Percentiles rank a stretch among this genome's conserved stretches.
Evolutionary conservation across 306 rosid genomes (phyloP).

Genomic region (Rosa lucieae): DNA sequence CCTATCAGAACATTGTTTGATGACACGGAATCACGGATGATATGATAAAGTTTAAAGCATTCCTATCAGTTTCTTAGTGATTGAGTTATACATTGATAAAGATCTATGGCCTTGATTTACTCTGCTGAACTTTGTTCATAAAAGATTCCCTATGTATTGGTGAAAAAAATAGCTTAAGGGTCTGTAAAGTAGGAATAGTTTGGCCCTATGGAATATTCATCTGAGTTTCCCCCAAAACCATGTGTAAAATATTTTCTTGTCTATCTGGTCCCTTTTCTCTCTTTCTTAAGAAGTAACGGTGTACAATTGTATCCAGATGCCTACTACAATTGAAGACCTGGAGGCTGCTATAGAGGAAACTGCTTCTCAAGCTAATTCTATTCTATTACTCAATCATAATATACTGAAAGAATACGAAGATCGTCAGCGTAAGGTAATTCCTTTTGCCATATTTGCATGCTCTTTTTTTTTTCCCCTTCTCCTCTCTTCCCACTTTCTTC

Average conservation of each 20-base stretch:
- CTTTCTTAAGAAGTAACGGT: not conserved
- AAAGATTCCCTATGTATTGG: not conserved
- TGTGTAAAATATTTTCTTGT: not conserved
- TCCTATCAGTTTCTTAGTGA: not conserved
- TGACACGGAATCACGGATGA: not conserved
- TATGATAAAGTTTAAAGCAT: not conserved
- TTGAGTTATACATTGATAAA: not conserved
- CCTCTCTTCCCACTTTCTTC: not conserved
- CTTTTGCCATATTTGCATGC: not conserved
- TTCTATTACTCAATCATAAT: conserved; percentile 69
- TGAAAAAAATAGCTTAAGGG: not conserved
- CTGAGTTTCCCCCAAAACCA: not conserved
- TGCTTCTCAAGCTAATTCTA: conserved; percentile 74
- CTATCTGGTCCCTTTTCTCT: not conserved
- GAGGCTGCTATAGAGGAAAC: conserved; percentile 84
- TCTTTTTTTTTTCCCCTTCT: not conserved
- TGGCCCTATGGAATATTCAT: not conserved
- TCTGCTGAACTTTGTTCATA: not conserved
- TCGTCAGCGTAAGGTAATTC: conserved; percentile 63
- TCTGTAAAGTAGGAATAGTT: not conserved
- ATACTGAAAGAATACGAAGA: conserved; percentile 78
- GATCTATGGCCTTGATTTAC: not conserved
- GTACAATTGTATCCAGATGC: conserved; percentile 60
- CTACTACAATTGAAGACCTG: conserved; percentile 88
- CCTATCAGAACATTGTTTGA: not conserved